A percentile compares a stretch with the other conserved stretches of the same genome.
Conservation (phyloP, 2,329 filamentous ascomycete genomes). For the Hypoxylon rubiginosum region DNA sequence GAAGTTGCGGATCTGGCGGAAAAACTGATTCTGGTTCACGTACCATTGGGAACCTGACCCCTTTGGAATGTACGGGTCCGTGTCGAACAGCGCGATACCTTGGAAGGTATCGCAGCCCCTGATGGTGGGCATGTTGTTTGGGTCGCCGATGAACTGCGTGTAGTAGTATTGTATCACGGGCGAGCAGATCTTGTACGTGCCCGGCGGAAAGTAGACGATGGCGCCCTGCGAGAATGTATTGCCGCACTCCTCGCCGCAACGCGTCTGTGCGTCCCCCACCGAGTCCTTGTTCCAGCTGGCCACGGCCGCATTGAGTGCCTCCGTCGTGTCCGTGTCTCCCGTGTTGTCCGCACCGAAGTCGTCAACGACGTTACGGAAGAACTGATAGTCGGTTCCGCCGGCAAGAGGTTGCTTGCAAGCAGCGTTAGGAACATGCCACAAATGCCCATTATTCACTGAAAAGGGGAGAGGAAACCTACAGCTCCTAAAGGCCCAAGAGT, state of each 20-base stretch:
- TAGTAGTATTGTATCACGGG: constrained; percentile 73
- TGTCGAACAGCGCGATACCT: constrained; percentile 34
- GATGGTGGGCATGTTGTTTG: constrained; percentile 69
- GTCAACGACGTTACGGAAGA: constrained; percentile 1
- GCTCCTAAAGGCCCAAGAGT: neutral
- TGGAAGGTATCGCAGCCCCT: constrained; percentile 70
- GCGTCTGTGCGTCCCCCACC: neutral
- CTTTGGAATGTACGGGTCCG: constrained; percentile 32
- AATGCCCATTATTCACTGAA: no score
- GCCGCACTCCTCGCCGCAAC: constrained; percentile 37
- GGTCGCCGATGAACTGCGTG: constrained; percentile 78
- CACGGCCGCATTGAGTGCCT: constrained; percentile 37
- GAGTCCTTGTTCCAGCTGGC: constrained; percentile 22
- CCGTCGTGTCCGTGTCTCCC: constrained; percentile 36
- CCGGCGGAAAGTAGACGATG: constrained; percentile 41
- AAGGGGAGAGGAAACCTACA: neutral
- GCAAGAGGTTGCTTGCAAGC: constrained; percentile 37
- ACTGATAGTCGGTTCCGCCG: constrained; percentile 14
- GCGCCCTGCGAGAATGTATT: constrained; percentile 37
- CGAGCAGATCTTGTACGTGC: constrained; percentile 32
- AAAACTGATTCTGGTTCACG: constrained; percentile 62
- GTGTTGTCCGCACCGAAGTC: constrained; percentile 13
- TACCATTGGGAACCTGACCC: constrained; percentile 54
- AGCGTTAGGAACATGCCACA: no score
- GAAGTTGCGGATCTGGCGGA: no score